Conservation (phyloP, 2,329 filamentous ascomycete genomes). For the Epichloe festucae region DNA sequence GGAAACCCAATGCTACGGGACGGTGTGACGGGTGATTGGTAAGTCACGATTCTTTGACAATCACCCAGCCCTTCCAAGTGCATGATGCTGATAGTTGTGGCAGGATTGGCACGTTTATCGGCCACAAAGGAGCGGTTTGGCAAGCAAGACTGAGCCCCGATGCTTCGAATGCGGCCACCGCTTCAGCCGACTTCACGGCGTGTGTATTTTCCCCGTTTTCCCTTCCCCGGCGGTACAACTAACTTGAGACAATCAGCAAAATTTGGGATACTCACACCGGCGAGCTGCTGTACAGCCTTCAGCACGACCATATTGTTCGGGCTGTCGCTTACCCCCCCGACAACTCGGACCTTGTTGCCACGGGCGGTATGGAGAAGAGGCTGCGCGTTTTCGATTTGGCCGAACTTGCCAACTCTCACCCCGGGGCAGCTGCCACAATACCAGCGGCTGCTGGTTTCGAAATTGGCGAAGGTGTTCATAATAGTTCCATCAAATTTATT, state of each 20-base stretch:
- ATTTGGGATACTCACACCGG: constrained; percentile 96
- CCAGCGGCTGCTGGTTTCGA: constrained; percentile 60
- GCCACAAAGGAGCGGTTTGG: constrained; percentile 97
- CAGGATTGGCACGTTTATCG: constrained; percentile 96
- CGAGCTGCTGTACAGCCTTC: constrained; percentile 72
- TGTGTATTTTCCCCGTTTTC: constrained; percentile 27
- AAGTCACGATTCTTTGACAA: constrained; percentile 13
- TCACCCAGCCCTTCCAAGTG: neutral
- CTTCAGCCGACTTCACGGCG: constrained; percentile 92
- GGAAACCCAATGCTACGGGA: constrained; percentile 98
- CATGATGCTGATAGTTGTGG: constrained; percentile 16
- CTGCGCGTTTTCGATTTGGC: constrained; percentile 84
- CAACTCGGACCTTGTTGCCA: constrained; percentile 72
- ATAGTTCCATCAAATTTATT: constrained; percentile 86
- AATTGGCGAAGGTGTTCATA: constrained; percentile 74
- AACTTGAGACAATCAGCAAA: constrained; percentile 45
- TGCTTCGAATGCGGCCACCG: constrained; percentile 78
- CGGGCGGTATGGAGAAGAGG: constrained; percentile 93
- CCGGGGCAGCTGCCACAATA: constrained; percentile 32
- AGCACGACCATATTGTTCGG: constrained; percentile 91
- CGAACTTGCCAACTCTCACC: constrained; percentile 33
- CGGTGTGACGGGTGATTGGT: constrained; percentile 90
- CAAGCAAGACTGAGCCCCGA: constrained; percentile 84
- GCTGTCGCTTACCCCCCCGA: constrained; percentile 84
- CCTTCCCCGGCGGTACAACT: neutral